Base-by-base conservation (phyloP, 208 protist species). In the Crithidia mellificae region DNA sequence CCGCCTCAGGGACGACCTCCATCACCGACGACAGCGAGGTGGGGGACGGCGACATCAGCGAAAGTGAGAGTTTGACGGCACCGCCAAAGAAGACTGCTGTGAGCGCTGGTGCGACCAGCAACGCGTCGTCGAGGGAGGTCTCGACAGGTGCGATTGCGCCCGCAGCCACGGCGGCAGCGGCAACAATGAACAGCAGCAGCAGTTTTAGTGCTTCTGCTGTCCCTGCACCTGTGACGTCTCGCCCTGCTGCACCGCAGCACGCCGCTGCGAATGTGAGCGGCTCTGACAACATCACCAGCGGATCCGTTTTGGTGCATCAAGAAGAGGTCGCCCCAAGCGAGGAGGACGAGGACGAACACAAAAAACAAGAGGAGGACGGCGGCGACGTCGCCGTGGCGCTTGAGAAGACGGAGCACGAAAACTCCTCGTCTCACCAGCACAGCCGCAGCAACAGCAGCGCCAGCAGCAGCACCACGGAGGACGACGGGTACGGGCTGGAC, bases 401-500 rank as follows among this genome's bases (percentile, higher is more conserved):
- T n/a, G n/a, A n/a, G n/a, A n/a, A n/a, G n/a, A n/a, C n/a, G n/a
- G n/a, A n/a, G n/a, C n/a, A n/a, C n/a, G n/a, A n/a, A n/a, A n/a
- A n/a, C n/a, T 19, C 29, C 22, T 29, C 54, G n/a, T 24, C n/a
- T 32, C 22, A 12, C 9, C 6, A 7, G 2, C 41, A 63, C 56
- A 63, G 56, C 56, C 5, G 25, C 41, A 62, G 41, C 47, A 54
- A 12, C 47, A 43, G 14, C 61, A 56, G 22, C 34, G 39, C 20
- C 43, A 50, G 20, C 43, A 56, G 47, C 34, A 68, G 51, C 62
- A 43, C 24, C 8, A 47, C 50, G 7, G n/a, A 27, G 20, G 62
- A 68, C 19, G 50, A 68, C n/a, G 62, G n/a, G 17, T 14, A 36
- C 25, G 38, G 17, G 32, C n/a, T 46, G 47, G 34, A 65, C 14